Evolutionary conservation across 768 basidiomycete genomes (phyloP).

Genomic region (Boletus pseudopeckii): DNA sequence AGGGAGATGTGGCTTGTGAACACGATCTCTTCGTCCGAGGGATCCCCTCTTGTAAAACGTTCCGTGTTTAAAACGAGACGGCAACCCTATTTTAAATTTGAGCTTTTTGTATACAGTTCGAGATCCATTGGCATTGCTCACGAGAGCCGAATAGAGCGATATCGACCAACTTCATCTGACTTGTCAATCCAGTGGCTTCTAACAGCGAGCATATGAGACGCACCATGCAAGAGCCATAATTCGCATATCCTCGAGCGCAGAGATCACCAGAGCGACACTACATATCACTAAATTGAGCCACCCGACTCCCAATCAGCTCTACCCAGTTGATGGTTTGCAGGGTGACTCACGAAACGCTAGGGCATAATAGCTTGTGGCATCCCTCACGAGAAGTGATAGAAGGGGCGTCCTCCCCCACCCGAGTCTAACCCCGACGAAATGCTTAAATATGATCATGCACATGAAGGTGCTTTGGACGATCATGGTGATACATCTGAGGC

Average conservation of each 20-base stretch:
- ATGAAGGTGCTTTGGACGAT: conserved; percentile 39
- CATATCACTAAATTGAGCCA: conserved; percentile 1
- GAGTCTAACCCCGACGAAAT: conserved; percentile 30
- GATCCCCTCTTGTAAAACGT: no score
- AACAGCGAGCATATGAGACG: background rate
- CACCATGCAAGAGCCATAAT: background rate
- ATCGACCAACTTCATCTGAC: conserved; percentile 10
- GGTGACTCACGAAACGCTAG: conserved; percentile 35
- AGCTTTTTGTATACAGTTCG: no score
- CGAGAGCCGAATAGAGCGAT: conserved; percentile 12
- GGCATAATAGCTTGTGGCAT: conserved; percentile 44
- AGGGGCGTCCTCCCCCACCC: conserved; percentile 44
- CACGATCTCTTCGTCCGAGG: no score
- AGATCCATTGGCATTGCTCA: conserved; percentile 6
- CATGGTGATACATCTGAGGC: conserved; percentile 14
- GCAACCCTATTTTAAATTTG: no score
- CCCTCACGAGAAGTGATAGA: conserved; percentile 40
- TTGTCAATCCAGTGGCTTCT: background rate
- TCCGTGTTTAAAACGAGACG: no score
- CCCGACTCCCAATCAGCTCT: background rate
- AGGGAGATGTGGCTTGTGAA: no score
- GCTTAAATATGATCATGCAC: conserved; percentile 36
- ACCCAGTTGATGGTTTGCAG: background rate
- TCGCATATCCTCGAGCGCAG: conserved; percentile 1
- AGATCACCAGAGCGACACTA: background rate